Evolutionary conservation across 441 rosid species (phyloP), one percentile per base, ranked within the genome.

Genomic region (Syzygium syzygioides): DNA sequence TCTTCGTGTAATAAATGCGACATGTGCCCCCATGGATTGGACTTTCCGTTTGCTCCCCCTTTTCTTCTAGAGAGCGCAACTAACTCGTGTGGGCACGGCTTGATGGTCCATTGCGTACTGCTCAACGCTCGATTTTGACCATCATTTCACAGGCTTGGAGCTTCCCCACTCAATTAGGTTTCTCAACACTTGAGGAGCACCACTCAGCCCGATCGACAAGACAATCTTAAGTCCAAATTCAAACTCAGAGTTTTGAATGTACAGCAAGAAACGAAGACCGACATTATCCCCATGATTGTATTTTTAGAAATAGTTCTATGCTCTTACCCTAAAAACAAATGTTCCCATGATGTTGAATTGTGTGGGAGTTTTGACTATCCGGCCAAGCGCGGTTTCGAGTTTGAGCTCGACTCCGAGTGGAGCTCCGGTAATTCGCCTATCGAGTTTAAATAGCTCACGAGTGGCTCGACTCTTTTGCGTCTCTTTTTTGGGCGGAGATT

Each of bases 11-110:
- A 34, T 17, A 13, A 20, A 71, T 37, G 0, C 1, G 15, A 12
- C 1, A 4, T 56, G 13, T 5, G 13, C 14, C 8, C 8, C 17
- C 17, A 6, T 37, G 79, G 79, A 34, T 2, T 20, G 48, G 48
- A 45, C 48, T 19, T 10, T 68, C 4, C 15, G 19, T 19, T 19
- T 34, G 14, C 26, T 68, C 9, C 14, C 0, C 0, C 18, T 66
- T 66, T 66, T 68, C 19, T 19, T 68, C 15, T 10, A 10, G 48
- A 10, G 15, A 19, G 79, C 37, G 80, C 12, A 14, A 76, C 41
- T 71, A 23, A 23, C 83, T 3, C n/a, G 7, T 0, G 14, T 76
- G 1, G 83, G 37, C n/a, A 6, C 9, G 2, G 50, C 10, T 37
- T 37, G 80, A 34, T 71, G 11, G 45, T 37, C 45, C 25, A 71